phyloP scores from a whole-genome alignment of 306 rosid species.

The Calophaca sinica region DNA sequence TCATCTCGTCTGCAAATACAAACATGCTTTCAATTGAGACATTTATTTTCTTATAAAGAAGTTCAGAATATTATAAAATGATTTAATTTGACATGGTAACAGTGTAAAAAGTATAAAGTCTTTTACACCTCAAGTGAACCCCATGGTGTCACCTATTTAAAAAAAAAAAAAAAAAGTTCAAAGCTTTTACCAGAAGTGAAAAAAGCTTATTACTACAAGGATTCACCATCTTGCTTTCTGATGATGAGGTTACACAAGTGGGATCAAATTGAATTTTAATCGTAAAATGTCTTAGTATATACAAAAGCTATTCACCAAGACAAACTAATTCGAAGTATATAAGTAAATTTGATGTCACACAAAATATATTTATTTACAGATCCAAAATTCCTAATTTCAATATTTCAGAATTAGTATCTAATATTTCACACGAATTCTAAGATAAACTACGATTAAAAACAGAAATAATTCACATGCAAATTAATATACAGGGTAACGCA shows the following conservation, averaged over 20 bases:
- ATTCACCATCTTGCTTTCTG: too few species aligned
- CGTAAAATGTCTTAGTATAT: neutral
- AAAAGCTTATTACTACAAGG: too few species aligned
- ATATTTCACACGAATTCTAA: neutral
- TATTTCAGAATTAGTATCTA: neutral
- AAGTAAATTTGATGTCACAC: neutral
- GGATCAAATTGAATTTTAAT: neutral
- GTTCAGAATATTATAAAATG: slow-evolving; percentile 16
- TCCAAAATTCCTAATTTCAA: slow-evolving; percentile 12
- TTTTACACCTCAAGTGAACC: too few species aligned
- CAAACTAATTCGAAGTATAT: slow-evolving; percentile 12
- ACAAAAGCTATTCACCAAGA: slow-evolving; percentile 17
- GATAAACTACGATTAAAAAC: slow-evolving; percentile 5
- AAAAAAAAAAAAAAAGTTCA: too few species aligned
- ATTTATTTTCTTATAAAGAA: slow-evolving; percentile 29
- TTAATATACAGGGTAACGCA: neutral
- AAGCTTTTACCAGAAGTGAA: too few species aligned
- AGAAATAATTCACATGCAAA: too few species aligned
- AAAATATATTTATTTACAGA: neutral
- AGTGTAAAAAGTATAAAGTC: too few species aligned
- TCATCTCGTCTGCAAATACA: slow-evolving; percentile 80
- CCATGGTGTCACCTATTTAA: too few species aligned
- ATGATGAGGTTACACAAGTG: too few species aligned
- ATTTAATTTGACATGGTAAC: neutral
- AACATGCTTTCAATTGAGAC: slow-evolving; percentile 24